Evolutionary conservation across 2,329 filamentous ascomycete genomes (phyloP).

Genomic region (Verticillium isaacii): DNA sequence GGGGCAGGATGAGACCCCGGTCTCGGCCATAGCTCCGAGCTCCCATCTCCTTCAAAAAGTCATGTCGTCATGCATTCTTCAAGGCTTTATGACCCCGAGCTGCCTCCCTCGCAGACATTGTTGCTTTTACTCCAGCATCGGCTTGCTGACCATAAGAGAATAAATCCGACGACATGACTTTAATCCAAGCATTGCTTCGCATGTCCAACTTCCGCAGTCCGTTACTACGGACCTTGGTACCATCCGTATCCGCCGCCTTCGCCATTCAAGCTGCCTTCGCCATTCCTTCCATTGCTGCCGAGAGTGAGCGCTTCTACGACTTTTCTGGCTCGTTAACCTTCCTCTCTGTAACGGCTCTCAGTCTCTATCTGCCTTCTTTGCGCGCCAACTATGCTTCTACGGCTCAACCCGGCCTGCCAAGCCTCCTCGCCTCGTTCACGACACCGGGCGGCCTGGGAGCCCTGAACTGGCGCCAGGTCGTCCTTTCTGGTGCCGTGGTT

Average conservation of each 20-base stretch:
- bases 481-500: constrained; percentile 30
- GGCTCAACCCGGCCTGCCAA: constrained; percentile 37
- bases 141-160: neutral
- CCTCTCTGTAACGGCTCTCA: constrained; percentile 58
- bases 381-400: constrained; percentile 46
- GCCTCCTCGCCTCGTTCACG: constrained; percentile 37
- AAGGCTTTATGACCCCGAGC: no score
- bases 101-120: no score
- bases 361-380: constrained; percentile 55
- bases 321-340: constrained; percentile 63
- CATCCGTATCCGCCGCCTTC: constrained; percentile 57
- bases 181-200: constrained; percentile 45
- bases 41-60: neutral
- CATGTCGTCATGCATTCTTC: constrained; percentile 1
- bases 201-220: constrained; percentile 57
- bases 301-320: constrained; percentile 66
- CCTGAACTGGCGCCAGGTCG: constrained; percentile 56
- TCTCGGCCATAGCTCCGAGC: neutral
- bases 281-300: constrained; percentile 53
- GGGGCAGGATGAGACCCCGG: neutral
- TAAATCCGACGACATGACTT: constrained; percentile 21
- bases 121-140: no score
- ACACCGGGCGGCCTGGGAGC: constrained; percentile 32
- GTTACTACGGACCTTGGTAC: constrained; percentile 58
- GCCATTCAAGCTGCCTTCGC: constrained; percentile 59